phyloP scores from a whole-genome alignment of 2,329 filamentous ascomycete species.

The Cylindrodendrum hubeiense region DNA sequence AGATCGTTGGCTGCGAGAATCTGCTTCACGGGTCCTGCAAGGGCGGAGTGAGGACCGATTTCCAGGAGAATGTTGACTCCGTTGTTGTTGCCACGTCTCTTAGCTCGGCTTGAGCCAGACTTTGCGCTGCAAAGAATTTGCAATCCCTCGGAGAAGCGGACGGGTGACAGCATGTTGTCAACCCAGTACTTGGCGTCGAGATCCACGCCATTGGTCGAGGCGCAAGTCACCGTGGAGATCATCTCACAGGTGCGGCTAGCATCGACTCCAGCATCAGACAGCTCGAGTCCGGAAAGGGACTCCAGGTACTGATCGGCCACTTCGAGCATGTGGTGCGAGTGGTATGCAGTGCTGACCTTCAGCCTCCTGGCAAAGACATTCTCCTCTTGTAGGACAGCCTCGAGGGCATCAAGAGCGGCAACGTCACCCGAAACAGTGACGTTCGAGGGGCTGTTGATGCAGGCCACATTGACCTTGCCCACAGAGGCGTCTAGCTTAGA shows the following conservation, averaged over 20 bases:
- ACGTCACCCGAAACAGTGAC: slow-evolving; percentile 62
- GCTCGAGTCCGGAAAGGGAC: slow-evolving; percentile 31
- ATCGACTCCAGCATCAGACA: neutral
- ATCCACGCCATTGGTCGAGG: slow-evolving; percentile 49
- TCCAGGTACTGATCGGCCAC: slow-evolving; percentile 58
- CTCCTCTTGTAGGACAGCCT: slow-evolving; percentile 49
- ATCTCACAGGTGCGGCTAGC: neutral
- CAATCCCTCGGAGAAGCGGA: slow-evolving; percentile 52
- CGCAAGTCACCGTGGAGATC: slow-evolving; percentile 57
- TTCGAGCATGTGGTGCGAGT: slow-evolving; percentile 63
- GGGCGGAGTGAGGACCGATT: slow-evolving; percentile 42
- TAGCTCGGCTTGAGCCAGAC: neutral
- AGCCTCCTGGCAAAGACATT: slow-evolving; percentile 58
- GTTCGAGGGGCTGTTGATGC: slow-evolving; percentile 63
- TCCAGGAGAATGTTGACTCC: slow-evolving; percentile 32
- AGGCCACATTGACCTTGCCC: slow-evolving; percentile 47
- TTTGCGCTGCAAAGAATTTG: slow-evolving; percentile 27
- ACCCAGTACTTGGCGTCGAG: slow-evolving; percentile 56
- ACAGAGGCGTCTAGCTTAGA: slow-evolving; percentile 4
- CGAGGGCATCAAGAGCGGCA: slow-evolving; percentile 55
- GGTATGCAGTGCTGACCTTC: slow-evolving; percentile 61
- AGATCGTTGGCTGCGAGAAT: slow-evolving; percentile 3
- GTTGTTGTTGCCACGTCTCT: neutral
- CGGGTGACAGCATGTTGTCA: slow-evolving; percentile 49
- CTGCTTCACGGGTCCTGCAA: slow-evolving; percentile 35